Evolutionary conservation across 2,329 filamentous ascomycete species (phyloP), one percentile per base, ranked within the genome.

Genomic region (Bimuria novae-zelandiae): DNA sequence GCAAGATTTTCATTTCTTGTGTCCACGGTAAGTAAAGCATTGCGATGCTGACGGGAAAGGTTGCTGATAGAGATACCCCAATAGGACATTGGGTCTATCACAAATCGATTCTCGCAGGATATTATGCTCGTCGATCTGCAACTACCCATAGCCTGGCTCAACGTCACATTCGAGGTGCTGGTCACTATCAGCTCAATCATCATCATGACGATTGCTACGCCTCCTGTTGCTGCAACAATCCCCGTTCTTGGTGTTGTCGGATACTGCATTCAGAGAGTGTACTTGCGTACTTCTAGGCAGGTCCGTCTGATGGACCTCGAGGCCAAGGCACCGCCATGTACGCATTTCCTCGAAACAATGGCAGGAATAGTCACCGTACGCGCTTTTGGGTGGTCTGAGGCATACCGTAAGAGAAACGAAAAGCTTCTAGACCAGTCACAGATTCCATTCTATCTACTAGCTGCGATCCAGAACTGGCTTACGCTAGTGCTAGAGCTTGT

Each of bases 401-500:
- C 92, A 35, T 97, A 94, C 77, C 84, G 89, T 53, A 91, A 96
- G 72, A 85, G 94, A 73, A 79, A 84, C 67, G 80, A 96, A 54
- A 74, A 80, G 47, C 87, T 88, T 62, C 89, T 97, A 74, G 95
- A 97, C 75, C 87, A 86, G 3, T 91, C 96, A 69, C 88, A n/a
- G 64, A 85, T 92, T 42, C 93, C 92, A 0, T 96, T 96, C 76
- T 92, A 96, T 70, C 96, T 91, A 56, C 83, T 92, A 51, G 97
- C 97, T 75, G 83, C 88, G 55, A 80, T 89, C 53, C 92, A 97
- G 74, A 97, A 97, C 65, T 97, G 93, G 93, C 82, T 97, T 55
- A 92, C 91, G 37, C 87, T 97, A 55, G 87, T 93, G 51, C 82
- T 97, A 41, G 93, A 97, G 72, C 94, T 97, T 67, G 90, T 97